Evolutionary conservation across 345 rosid genomes (phyloP).

Genomic region (Citrus sp.): DNA sequence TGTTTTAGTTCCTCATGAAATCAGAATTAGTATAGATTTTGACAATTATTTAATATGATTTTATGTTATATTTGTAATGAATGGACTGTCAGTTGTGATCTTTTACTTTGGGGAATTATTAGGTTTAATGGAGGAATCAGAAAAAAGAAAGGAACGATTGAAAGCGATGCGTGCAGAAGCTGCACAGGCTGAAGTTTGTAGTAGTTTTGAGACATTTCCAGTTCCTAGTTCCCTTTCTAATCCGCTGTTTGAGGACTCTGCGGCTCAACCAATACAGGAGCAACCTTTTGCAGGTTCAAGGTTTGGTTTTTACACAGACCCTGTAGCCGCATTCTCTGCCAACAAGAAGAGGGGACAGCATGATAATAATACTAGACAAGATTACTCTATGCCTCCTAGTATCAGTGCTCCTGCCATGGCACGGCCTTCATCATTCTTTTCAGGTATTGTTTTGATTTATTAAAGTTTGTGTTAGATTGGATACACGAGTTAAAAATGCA

Average conservation of each 20-base stretch:
- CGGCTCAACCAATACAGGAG: conserved; percentile 21
- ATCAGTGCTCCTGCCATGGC: conserved; percentile 20
- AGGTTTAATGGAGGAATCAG: conserved; percentile 68
- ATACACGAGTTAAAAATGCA: background rate
- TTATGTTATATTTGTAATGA: background rate
- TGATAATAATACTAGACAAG: conserved; percentile 25
- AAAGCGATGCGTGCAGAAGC: conserved; percentile 75
- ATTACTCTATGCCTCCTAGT: conserved; percentile 25
- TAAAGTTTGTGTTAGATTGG: background rate
- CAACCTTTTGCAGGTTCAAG: conserved; percentile 35
- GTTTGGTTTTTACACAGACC: conserved; percentile 79
- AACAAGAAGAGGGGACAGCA: conserved; percentile 37
- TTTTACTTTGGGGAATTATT: background rate
- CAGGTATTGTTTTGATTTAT: conserved; percentile 22
- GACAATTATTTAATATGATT: background rate
- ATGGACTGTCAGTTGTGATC: background rate
- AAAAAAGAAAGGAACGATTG: conserved; percentile 68
- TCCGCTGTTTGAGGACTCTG: conserved; percentile 54
- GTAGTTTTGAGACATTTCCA: conserved; percentile 27
- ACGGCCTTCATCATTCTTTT: conserved; percentile 22
- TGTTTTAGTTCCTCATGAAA: background rate
- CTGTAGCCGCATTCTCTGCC: conserved; percentile 74
- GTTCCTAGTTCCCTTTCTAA: conserved; percentile 46
- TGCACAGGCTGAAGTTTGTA: conserved; percentile 38
- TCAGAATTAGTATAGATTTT: background rate